Base-by-base conservation (phyloP, 2,329 filamentous ascomycete genomes). In the Alternaria panax region DNA sequence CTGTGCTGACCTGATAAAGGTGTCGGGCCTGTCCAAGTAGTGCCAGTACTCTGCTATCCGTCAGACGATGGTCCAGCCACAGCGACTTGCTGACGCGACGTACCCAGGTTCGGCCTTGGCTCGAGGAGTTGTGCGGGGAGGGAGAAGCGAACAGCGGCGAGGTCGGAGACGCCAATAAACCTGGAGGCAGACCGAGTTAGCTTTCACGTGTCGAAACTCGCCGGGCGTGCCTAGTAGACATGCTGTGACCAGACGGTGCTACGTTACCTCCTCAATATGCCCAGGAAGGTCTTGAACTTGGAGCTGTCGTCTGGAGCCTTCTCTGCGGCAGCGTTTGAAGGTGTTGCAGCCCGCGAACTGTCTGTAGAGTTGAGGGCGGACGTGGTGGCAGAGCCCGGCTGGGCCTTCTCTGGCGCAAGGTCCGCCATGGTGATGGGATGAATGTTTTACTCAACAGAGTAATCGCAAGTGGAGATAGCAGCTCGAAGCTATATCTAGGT, bases 111-210 rank as follows among this genome's bases (percentile, higher is more conserved):
- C 52, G 95, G 95, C 4, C 92, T 96, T 34, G 95, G 95, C 79
- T 99, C 95, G 73, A 99, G 87, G 42, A 99, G 88, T 80, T 98
- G 94, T 51, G 95, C 93, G 22, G 95, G 95, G 51, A 99, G 86
- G 16, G 94, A 98, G 82, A 99, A 99, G 69, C 95, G 91, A 63
- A 98, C 94, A 57, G 93, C 88, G 58, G 95, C 95, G 73, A 99
- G 95, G 80, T 99, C 95, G 68, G 93, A 85, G 57, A 99, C 95
- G 69, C 95, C 95, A 72, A 98, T 93, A 80, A 98, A 98, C 78
- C 94, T 96, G 79, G 50, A 57, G 62, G 47, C 41, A 48, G 57
- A 43, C n/a, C 38, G 42, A 51, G 63, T 62, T 60, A 66, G 59
- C 54, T 43, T 40, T 51, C 63, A 52, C 42, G 51, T 30, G 22